phyloP scores from a whole-genome alignment of 2,329 filamentous ascomycete genomes.

The Xylaria sp. region DNA sequence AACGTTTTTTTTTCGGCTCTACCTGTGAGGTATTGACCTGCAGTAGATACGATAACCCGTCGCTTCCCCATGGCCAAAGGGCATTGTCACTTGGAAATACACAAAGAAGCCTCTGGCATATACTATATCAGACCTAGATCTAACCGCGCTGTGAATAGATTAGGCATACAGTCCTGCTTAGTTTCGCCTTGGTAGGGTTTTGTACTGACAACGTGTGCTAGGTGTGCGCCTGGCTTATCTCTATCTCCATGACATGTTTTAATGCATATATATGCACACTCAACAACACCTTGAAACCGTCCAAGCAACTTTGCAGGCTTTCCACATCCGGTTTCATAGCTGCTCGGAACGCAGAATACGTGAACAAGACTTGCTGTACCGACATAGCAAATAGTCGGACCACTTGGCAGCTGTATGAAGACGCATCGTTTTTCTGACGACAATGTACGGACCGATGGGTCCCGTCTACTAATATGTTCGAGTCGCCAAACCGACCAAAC shows the following conservation, averaged over 20 bases:
- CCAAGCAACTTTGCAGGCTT: not conserved
- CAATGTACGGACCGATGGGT: not conserved
- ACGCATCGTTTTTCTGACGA: not conserved
- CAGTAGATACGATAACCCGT: not conserved
- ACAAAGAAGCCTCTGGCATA: not conserved
- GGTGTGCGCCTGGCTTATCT: not conserved
- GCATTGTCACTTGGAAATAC: not conserved
- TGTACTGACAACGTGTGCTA: not conserved
- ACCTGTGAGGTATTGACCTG: not conserved
- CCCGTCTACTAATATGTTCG: not conserved
- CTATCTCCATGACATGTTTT: not conserved
- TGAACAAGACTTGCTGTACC: not conserved
- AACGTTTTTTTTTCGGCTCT: not conserved
- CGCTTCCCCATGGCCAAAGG: not conserved
- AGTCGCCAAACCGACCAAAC: not conserved
- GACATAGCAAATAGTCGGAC: not conserved
- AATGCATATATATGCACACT: not conserved
- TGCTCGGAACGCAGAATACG: not conserved
- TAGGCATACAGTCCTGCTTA: not conserved
- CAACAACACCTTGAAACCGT: not conserved
- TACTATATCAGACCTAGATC: not conserved
- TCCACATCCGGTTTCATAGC: not conserved
- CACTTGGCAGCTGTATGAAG: not conserved
- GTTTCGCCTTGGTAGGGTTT: not conserved
- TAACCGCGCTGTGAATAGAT: not conserved